Conservation (phyloP, 768 basidiomycete genomes). For the Russula brevipes region DNA sequence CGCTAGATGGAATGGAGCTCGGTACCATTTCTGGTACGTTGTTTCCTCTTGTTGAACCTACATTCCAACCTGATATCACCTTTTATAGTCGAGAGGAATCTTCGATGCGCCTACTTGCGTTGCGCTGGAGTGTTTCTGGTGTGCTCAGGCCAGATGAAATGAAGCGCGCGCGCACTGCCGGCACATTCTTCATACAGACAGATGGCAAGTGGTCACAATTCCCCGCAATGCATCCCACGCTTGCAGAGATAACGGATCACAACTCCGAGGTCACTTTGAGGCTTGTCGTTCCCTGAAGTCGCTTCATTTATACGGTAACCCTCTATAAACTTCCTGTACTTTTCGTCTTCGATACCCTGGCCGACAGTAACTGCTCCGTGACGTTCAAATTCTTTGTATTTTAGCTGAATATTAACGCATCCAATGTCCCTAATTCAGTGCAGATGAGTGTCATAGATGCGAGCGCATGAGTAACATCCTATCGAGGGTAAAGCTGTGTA, state of each 20-base stretch:
- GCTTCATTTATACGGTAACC: not conserved
- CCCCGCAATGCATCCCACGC: not conserved
- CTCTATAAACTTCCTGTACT: not conserved
- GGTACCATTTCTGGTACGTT: not conserved
- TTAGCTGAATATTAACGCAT: not conserved
- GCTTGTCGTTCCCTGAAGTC: conserved; percentile 2
- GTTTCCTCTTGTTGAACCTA: not conserved
- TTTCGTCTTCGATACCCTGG: not conserved
- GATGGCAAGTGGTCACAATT: not conserved
- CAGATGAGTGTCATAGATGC: no score
- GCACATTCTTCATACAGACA: conserved; percentile 8
- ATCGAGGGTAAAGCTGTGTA: no score
- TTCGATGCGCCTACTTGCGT: conserved; percentile 8
- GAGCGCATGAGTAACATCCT: no score
- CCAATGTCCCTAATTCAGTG: not conserved
- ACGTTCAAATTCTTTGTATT: conserved; percentile 4
- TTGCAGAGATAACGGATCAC: not conserved
- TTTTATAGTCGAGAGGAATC: conserved; percentile 1
- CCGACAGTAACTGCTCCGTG: not conserved
- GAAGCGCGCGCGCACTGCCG: conserved; percentile 8
- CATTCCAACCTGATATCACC: not conserved
- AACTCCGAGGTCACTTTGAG: not conserved
- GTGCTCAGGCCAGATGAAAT: not conserved
- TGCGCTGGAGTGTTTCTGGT: conserved; percentile 10
- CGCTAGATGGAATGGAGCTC: not conserved